phyloP scores from a whole-genome alignment of 177 flowering plant genomes.

The Vitis hybrid region DNA sequence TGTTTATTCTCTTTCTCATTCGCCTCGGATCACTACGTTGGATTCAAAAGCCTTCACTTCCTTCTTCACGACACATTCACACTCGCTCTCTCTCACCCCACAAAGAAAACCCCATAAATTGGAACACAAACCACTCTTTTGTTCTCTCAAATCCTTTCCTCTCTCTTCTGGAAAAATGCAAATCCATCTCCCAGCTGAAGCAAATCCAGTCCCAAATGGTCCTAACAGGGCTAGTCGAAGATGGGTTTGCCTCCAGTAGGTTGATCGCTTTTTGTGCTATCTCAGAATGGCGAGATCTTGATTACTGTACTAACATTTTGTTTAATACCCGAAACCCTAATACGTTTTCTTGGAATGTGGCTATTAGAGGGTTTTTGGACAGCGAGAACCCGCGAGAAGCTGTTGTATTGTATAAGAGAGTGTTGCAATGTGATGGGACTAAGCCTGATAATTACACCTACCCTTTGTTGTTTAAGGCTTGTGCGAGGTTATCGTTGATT shows the following conservation, averaged over 20 bases:
- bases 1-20: constrained; percentile 17
- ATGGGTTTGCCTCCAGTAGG: constrained; percentile 56
- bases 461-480: constrained; percentile 64
- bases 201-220: constrained; percentile 75
- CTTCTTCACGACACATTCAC: constrained; percentile 23
- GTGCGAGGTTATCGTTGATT: constrained; percentile 34
- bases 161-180: constrained; percentile 54
- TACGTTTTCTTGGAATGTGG: constrained; percentile 59
- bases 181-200: constrained; percentile 46
- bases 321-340: constrained; percentile 29
- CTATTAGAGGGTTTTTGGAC: constrained; percentile 52
- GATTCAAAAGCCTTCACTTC: constrained; percentile 1
- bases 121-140: constrained; percentile 44
- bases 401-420: constrained; percentile 45
- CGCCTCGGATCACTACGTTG: constrained; percentile 1
- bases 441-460: constrained; percentile 63
- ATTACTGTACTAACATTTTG: constrained; percentile 43
- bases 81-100: constrained; percentile 26
- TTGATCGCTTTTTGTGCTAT: constrained; percentile 59
- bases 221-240: constrained; percentile 42
- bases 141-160: constrained; percentile 45
- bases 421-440: constrained; percentile 37
- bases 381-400: constrained; percentile 34
- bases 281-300: constrained; percentile 43
- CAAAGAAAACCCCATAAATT: constrained; percentile 33